Conservation (phyloP, 2,329 filamentous ascomycete genomes). For the Tricladium varicosporioides region DNA sequence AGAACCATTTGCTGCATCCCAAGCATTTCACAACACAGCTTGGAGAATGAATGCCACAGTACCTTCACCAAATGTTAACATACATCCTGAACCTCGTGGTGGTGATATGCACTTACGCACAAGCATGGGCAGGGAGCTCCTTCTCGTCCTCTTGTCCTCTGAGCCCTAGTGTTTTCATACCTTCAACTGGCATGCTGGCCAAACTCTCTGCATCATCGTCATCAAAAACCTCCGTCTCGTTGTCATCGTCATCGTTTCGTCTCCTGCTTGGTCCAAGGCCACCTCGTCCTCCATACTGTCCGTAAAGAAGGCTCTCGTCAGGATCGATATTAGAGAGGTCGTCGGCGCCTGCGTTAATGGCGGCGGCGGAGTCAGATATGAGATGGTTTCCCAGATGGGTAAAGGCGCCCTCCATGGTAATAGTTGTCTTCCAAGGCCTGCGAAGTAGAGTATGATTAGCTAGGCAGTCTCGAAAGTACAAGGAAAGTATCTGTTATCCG, state of each 20-base stretch:
- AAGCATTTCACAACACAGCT: conserved; percentile 96
- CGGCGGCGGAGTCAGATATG: conserved; percentile 78
- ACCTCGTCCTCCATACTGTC: conserved; percentile 60
- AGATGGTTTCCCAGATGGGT: conserved; percentile 85
- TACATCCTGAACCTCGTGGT: conserved; percentile 5
- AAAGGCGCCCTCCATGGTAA: conserved; percentile 78
- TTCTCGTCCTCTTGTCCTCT: conserved; percentile 75
- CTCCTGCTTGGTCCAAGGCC: conserved; percentile 50
- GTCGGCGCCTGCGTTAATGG: conserved; percentile 82
- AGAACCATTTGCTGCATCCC: conserved; percentile 97
- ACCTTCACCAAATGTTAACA: conserved; percentile 51
- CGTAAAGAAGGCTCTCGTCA: conserved; percentile 79
- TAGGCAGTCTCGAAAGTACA: background rate
- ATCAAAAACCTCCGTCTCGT: conserved; percentile 78
- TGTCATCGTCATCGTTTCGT: conserved; percentile 84
- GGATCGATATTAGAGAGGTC: conserved; percentile 67
- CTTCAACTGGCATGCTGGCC: conserved; percentile 78
- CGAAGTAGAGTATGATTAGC: conserved; percentile 15
- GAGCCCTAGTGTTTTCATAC: conserved; percentile 62
- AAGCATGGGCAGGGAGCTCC: conserved; percentile 90
- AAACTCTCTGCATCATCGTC: conserved; percentile 75
- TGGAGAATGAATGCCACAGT: conserved; percentile 96
- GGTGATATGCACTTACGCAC: conserved; percentile 66
- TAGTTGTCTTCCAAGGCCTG: conserved; percentile 16
- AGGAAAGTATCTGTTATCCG: background rate